Conservation (phyloP, 169 alveolate species). For the Eimeria zaria region DNA sequence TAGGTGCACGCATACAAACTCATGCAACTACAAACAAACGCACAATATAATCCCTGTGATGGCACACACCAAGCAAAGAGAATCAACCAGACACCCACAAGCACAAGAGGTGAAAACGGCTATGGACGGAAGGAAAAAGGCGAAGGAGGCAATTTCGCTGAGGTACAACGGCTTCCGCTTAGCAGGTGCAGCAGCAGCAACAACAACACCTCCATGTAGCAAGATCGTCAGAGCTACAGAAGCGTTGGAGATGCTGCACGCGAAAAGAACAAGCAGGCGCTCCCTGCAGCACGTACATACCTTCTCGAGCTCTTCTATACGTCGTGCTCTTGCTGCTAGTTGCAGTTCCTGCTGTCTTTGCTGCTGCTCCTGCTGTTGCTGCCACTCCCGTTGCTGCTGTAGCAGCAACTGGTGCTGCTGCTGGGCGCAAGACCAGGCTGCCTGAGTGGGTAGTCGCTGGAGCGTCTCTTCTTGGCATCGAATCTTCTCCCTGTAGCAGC, state of each 20-base stretch:
- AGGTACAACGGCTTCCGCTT: background rate
- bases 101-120: background rate
- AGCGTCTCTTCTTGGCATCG: constrained; percentile 73
- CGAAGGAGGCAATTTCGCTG: background rate
- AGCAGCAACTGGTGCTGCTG: constrained; percentile 71
- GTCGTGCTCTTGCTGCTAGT: constrained; percentile 54
- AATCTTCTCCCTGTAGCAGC: constrained; percentile 60
- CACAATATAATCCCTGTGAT: background rate
- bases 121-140: background rate
- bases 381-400: constrained; percentile 74
- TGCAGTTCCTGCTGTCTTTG: constrained; percentile 39
- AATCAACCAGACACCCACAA: background rate
- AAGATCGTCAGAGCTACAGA: background rate
- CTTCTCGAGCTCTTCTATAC: constrained; percentile 52
- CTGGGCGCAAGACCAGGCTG: constrained; percentile 74
- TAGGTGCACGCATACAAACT: background rate
- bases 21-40: background rate
- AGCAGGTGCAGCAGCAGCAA: background rate
- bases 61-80: background rate
- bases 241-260: background rate
- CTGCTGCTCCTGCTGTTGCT: constrained; percentile 64
- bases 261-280: background rate
- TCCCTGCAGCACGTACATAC: background rate
- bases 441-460: constrained; percentile 71
- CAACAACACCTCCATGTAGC: background rate